These are phyloP conservation scores for Globisporangium camurandrum DNA, from an alignment of 352 stramenopile genomes.

Conservation along the genomic window DNA sequence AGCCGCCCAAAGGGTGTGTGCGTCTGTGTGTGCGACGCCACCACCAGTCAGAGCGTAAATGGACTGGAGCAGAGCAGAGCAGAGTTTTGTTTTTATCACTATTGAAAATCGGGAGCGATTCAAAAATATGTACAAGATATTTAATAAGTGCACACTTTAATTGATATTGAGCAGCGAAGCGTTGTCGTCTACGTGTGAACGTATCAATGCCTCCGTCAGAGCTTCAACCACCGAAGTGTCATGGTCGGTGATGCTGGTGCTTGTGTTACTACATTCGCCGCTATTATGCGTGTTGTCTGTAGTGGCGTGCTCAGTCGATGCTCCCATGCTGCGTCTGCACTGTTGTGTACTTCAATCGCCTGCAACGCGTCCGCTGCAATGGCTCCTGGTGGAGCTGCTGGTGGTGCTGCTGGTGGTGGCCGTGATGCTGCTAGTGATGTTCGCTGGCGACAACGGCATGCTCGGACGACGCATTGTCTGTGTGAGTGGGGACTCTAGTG, in stretches of 20 bases:
- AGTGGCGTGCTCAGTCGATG: neutral
- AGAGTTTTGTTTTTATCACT: conserved; percentile 7
- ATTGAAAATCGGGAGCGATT: too few relatives aligned
- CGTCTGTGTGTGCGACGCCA: neutral
- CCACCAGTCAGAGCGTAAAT: conserved; percentile 10
- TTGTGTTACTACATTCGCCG: neutral
- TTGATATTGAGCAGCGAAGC: too few relatives aligned
- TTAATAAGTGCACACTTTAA: too few relatives aligned
- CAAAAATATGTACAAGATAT: too few relatives aligned
- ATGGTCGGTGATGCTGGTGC: neutral
- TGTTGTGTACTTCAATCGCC: neutral
- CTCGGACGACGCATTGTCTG: conserved; percentile 8
- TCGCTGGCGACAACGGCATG: conserved; percentile 7
- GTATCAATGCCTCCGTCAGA: conserved; percentile 11
- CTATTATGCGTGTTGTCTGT: neutral
- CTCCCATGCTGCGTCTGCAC: neutral
- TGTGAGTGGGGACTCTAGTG: neutral
- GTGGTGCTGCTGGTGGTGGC: too few relatives aligned
- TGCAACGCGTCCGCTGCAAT: neutral
- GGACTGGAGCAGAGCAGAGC: conserved; percentile 61
- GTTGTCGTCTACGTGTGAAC: conserved; percentile 10
- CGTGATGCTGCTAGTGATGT: conserved; percentile 1
- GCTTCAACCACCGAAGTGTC: conserved; percentile 10
- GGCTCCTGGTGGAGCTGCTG: too few relatives aligned
- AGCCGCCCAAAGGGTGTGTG: neutral